phyloP scores from a whole-genome alignment of 1,284 basidiomycete species.

The Fomitopsis pinicola region DNA sequence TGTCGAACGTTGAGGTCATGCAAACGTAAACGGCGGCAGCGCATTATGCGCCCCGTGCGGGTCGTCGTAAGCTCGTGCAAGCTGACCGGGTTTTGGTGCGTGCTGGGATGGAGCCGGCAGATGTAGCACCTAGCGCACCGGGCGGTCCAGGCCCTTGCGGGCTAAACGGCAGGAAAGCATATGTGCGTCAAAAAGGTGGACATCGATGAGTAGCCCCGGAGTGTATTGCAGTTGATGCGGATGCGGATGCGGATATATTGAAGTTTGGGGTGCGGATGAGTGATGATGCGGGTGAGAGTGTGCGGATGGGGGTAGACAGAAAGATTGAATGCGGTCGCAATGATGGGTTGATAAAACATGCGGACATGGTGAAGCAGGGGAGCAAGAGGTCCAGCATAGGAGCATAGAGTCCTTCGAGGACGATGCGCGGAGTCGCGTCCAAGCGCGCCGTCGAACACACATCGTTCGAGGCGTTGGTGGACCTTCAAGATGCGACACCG shows the following conservation, averaged over 20 bases:
- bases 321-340: neutral
- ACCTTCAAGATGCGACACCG: conserved; percentile 9
- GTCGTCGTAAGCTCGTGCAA: conserved; percentile 1
- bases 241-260: neutral
- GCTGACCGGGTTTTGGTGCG: conserved; percentile 1
- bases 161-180: neutral
- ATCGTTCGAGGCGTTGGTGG: neutral
- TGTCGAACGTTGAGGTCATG: neutral
- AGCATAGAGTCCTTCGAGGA: neutral
- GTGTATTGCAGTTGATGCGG: neutral
- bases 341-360: neutral
- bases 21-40: neutral
- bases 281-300: neutral
- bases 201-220: neutral
- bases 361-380: neutral
- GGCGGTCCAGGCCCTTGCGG: neutral
- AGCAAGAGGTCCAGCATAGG: neutral
- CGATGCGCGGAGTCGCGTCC: neutral
- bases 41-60: neutral
- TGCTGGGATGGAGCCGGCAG: neutral
- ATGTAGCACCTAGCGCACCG: neutral
- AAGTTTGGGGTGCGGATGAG: neutral
- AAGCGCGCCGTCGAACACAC: conserved; percentile 1
- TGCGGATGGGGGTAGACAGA: too few species aligned
- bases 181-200: neutral